Evolutionary conservation across 2,329 filamentous ascomycete genomes (phyloP), one percentile per base, ranked within the genome.

Genomic region (Colletotrichum cuscutae): DNA sequence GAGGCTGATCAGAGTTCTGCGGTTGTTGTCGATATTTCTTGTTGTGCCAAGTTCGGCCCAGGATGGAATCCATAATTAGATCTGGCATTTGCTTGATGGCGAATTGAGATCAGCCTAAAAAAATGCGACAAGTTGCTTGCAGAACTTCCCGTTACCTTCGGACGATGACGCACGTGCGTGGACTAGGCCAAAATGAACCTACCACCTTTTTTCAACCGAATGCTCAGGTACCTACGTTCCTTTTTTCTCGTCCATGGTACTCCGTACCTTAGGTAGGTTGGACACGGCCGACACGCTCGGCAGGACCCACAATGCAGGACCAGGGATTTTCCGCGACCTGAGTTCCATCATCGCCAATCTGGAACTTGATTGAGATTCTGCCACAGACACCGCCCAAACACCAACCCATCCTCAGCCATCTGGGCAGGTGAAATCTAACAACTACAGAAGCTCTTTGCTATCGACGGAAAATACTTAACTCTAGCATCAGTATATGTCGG

Each of bases 141-240:
- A 46, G 59, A 56, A 64, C 26, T 60, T 26, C 26, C 32, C 32
- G 11, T 35, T 12, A 65, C 65, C 30, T 69, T 72, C 49, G 35
- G 70, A 71, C 35, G 67, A 73, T 71, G 66, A 73, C 66, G 71
- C 66, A 71, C 46, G 61, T 70, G 56, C 71, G 24, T 42, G 13
- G 26, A 24, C 2, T 42, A 22, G 28, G 46, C 28, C 11, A 22
- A 24, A 24, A 15, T 22, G 19, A 32, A 53, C 42, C 60, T 62
- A 19, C 26, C 42, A 52, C 19, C 52, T 49, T 22, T 49, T 49
- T 22, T 15, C 19, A 12, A 63, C 61, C n/a, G 22, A 37, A 37
- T n/a, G 37, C 42, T 15, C 24, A 24, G 32, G 26, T 70, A 70
- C 66, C 65, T 72, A 70, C 59, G 59, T 26, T 49, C 30, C n/a